Percentiles rank a stretch among this genome's conserved stretches.
Conservation (phyloP, 2,329 filamentous ascomycete genomes). For the Arachnomyces sp. region DNA sequence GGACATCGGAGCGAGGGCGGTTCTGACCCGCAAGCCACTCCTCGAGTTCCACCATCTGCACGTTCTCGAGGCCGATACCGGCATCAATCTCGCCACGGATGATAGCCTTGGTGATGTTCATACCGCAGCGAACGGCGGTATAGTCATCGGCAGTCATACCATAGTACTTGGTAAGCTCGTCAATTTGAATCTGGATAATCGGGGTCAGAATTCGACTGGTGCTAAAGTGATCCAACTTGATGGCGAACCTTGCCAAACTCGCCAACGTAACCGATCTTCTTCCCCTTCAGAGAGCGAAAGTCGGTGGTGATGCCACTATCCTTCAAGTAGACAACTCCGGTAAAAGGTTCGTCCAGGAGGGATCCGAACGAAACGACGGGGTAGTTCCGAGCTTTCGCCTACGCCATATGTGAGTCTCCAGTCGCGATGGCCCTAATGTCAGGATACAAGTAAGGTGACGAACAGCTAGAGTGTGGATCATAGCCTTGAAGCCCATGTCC, state of each 20-base stretch:
- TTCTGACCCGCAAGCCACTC: slow-evolving; percentile 61
- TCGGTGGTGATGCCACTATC: slow-evolving; percentile 64
- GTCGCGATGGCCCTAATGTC: slow-evolving; percentile 3
- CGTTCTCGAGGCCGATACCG: slow-evolving; percentile 69
- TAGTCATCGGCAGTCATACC: slow-evolving; percentile 66
- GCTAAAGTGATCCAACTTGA: not conserved
- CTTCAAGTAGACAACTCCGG: slow-evolving; percentile 69
- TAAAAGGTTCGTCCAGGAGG: slow-evolving; percentile 71
- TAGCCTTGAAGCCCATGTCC: slow-evolving; percentile 72
- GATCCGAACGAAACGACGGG: slow-evolving; percentile 65
- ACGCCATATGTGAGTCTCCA: not conserved
- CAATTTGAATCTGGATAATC: slow-evolving; percentile 59
- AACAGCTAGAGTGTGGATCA: slow-evolving; percentile 73
- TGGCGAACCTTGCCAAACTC: slow-evolving; percentile 59
- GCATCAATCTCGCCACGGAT: slow-evolving; percentile 65
- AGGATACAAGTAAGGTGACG: slow-evolving; percentile 14
- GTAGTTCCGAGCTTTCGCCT: slow-evolving; percentile 68
- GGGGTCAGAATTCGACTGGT: not conserved
- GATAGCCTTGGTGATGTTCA: slow-evolving; percentile 73
- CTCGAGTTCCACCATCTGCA: slow-evolving; percentile 74
- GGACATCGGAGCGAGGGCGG: slow-evolving; percentile 58
- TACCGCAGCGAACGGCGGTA: slow-evolving; percentile 68
- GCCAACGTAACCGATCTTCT: slow-evolving; percentile 70
- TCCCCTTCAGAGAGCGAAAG: slow-evolving; percentile 66
- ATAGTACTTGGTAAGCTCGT: slow-evolving; percentile 70